Percentiles rank a stretch among this genome's conserved stretches.
Evolutionary conservation across 768 basidiomycete species (phyloP).

Genomic region (Xanthoconium stramineum): DNA sequence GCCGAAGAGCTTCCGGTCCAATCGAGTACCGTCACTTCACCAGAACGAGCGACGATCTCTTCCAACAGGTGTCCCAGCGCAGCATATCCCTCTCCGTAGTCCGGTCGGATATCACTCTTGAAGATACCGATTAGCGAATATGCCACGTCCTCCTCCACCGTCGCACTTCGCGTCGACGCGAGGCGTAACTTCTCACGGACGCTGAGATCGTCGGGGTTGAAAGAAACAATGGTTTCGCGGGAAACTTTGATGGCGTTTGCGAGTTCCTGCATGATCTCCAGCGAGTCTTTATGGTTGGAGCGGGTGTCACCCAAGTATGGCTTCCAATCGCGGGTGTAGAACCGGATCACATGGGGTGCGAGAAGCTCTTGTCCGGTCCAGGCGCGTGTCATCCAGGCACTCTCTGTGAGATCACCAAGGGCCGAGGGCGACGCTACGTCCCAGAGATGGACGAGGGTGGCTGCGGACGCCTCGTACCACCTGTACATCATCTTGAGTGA

Average conservation of each 20-base stretch:
- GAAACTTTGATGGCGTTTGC: constrained; percentile 1
- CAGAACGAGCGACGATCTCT: too few species aligned
- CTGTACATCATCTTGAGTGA: constrained; percentile 14
- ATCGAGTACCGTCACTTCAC: too few species aligned
- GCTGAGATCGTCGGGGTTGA: constrained; percentile 3
- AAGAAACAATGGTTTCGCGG: neutral
- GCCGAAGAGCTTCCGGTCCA: too few species aligned
- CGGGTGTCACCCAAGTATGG: constrained; percentile 4
- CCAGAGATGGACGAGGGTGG: constrained; percentile 1
- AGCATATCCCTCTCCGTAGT: constrained; percentile 5
- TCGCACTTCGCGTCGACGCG: constrained; percentile 8
- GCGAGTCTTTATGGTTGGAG: constrained; percentile 9
- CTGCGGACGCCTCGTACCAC: constrained; percentile 10
- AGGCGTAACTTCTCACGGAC: constrained; percentile 9
- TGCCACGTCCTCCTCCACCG: constrained; percentile 4
- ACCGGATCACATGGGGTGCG: constrained; percentile 4
- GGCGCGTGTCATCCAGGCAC: constrained; percentile 10
- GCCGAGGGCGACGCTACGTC: neutral
- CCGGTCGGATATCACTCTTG: neutral
- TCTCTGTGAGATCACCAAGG: neutral
- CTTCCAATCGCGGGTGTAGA: constrained; percentile 9
- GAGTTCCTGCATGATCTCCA: constrained; percentile 10
- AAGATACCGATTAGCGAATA: constrained; percentile 11
- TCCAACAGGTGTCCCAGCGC: neutral
- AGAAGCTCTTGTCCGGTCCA: constrained; percentile 22